These are phyloP conservation scores for Arachis stenosperma DNA, from an alignment of 306 rosid genomes.

Conservation along the genomic window DNA sequence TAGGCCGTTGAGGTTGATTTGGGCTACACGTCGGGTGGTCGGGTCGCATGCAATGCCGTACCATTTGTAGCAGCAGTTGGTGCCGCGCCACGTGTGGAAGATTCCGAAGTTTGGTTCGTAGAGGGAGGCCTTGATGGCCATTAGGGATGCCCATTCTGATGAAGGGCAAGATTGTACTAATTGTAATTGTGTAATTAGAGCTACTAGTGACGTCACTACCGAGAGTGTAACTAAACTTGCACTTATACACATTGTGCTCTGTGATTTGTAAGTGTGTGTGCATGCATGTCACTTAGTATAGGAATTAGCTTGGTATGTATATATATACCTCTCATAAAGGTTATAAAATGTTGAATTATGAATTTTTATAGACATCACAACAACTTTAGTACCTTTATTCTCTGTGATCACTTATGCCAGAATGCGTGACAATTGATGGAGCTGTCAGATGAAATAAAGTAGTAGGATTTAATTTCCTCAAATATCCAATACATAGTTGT, in stretches of 20 bases:
- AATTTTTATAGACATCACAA: too few relatives aligned
- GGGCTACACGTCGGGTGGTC: slow-evolving; percentile 56
- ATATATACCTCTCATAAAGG: too few relatives aligned
- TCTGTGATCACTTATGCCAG: too few relatives aligned
- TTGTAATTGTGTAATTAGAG: neutral
- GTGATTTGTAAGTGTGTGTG: neutral
- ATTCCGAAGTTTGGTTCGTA: slow-evolving; percentile 60
- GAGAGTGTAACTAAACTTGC: neutral
- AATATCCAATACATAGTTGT: too few relatives aligned
- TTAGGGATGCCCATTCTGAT: slow-evolving; percentile 68
- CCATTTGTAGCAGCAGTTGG: slow-evolving; percentile 81
- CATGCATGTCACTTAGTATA: slow-evolving; percentile 5
- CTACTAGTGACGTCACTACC: slow-evolving; percentile 13
- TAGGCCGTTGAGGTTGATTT: slow-evolving; percentile 62
- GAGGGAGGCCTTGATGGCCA: slow-evolving; percentile 66
- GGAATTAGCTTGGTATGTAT: neutral
- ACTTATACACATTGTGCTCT: neutral
- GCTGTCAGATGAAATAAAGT: too few relatives aligned
- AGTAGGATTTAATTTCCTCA: too few relatives aligned
- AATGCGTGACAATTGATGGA: too few relatives aligned
- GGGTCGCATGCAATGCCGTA: slow-evolving; percentile 77
- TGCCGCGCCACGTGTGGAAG: slow-evolving; percentile 82
- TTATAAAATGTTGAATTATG: too few relatives aligned
- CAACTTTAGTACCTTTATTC: too few relatives aligned
- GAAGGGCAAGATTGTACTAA: slow-evolving; percentile 54